Base-by-base conservation (phyloP, 257 asterid genomes). In the Osmanthus fragrans region DNA sequence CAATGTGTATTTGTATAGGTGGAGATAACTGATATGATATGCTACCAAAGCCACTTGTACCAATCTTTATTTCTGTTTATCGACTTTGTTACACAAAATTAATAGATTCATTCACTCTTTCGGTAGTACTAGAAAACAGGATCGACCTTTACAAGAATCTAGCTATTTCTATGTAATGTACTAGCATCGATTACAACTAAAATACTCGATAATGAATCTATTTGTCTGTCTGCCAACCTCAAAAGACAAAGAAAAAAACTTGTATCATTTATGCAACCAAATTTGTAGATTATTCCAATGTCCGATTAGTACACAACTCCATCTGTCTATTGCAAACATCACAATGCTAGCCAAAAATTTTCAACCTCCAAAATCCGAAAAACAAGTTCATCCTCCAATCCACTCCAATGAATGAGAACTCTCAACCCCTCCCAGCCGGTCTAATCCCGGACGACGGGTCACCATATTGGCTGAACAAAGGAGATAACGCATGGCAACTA, bases 401-500 rank as follows among this genome's bases (percentile, higher is more conserved):
- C 40, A 36, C 40, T 37, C 10, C 2, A 70, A 82, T 82, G 87
- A 77, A 66, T 40, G 23, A 42, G n/a, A 71, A 25, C 37, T 11
- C 65, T 42, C 2, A 58, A 6, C 0, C 2, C 5, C 84, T 91
- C 18, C 94, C 92, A 19, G 1, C n/a, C 9, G 87, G 84, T 37
- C 79, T 82, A 0, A 0, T 0, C 0, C 54, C 74, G 1, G 90
- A 84, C 71, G 82, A 60, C 8, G 81, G 86, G 0, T 49, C 68
- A 2, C 92, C 89, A 2, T 12, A 5, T 0, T 91, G 96, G 96
- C 82, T 91, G 15, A 91, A 81, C 89, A 88, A 84, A 71, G 92
- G 84, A 39, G 96, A 91, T 77, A 89, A 89, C 72, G 86, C 86
- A 0, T 91, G 92, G 94, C 82, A 82, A 72, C 77, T 89, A 72